Percentiles rank a stretch among this genome's conserved stretches.
Conservation (phyloP, 192 early-diverging fungal species). For the Coemansia sp. region DNA sequence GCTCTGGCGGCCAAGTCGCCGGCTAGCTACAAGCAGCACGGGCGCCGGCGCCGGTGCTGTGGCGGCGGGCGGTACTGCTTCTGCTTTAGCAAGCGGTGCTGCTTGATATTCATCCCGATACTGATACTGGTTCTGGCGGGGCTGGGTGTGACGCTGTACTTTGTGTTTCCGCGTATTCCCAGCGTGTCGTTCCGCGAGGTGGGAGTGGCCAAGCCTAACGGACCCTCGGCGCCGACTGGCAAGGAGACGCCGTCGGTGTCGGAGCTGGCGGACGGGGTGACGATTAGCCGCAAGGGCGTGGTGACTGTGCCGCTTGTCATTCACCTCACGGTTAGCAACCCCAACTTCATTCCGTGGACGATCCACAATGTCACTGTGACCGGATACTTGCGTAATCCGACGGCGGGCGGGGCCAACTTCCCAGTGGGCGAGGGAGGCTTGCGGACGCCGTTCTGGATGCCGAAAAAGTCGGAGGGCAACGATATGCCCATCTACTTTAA, state of each 20-base stretch:
- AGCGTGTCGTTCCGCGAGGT: slow-evolving; percentile 37
- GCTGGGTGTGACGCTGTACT: slow-evolving; percentile 54
- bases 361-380: slow-evolving; percentile 58
- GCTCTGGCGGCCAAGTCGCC: slow-evolving; percentile 15
- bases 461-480: slow-evolving; percentile 31
- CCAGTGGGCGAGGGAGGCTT: slow-evolving; percentile 55
- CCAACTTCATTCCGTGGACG: slow-evolving; percentile 60
- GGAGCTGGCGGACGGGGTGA: slow-evolving; percentile 29
- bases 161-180: slow-evolving; percentile 57
- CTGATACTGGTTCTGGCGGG: slow-evolving; percentile 43
- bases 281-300: slow-evolving; percentile 49
- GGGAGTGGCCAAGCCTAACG: slow-evolving; percentile 11
- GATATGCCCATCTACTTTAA: slow-evolving; percentile 55
- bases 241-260: slow-evolving; percentile 4
- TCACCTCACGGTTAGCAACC: slow-evolving; percentile 56
- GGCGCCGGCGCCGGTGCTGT: slow-evolving; percentile 29
- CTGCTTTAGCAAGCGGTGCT: slow-evolving; percentile 52
- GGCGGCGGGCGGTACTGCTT: slow-evolving; percentile 57
- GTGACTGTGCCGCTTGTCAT: slow-evolving; percentile 57
- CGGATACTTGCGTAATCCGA: slow-evolving; percentile 39
- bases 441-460: slow-evolving; percentile 47
- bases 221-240: not conserved
- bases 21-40: slow-evolving; percentile 17
- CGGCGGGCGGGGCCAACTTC: slow-evolving; percentile 33
- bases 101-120: slow-evolving; percentile 46